Evolutionary conservation across 176 grass and related monocot genomes (phyloP).

Genomic region (Poa pratensis): DNA sequence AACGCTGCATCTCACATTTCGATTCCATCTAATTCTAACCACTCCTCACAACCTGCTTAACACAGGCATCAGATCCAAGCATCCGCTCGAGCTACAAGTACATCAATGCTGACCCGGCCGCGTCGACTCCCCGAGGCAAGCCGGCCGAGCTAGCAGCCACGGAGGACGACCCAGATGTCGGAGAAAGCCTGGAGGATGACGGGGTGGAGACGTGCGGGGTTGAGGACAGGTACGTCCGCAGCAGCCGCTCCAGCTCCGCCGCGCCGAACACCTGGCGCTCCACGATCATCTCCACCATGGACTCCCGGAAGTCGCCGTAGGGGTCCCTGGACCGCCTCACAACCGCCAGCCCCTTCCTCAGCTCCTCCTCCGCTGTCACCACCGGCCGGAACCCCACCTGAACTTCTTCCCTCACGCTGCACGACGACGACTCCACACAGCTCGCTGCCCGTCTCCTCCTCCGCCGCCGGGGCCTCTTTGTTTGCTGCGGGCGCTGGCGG

Average conservation of each 20-base stretch:
- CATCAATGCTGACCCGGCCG: neutral
- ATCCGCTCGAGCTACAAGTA: neutral
- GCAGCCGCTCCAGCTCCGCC: conserved; percentile 59
- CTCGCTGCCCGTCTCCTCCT: conserved; percentile 11
- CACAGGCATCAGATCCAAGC: neutral
- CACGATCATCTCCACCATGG: conserved; percentile 78
- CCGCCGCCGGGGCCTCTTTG: neutral
- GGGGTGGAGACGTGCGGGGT: conserved; percentile 55
- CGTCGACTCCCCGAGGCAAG: neutral
- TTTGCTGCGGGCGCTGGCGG: neutral
- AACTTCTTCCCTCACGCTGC: conserved; percentile 41
- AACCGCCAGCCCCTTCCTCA: conserved; percentile 54
- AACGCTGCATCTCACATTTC: neutral
- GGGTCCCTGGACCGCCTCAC: conserved; percentile 61
- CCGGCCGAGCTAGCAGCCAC: conserved; percentile 30
- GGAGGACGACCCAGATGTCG: conserved; percentile 65
- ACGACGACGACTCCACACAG: conserved; percentile 42
- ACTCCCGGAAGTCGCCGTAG: conserved; percentile 62
- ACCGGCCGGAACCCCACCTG: conserved; percentile 52
- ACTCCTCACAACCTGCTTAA: neutral
- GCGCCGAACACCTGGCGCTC: conserved; percentile 56
- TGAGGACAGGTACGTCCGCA: conserved; percentile 63
- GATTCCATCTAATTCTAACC: neutral
- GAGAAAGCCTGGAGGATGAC: conserved; percentile 74
- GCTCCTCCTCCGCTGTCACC: conserved; percentile 26